These are phyloP conservation scores for Cyberlindnera japonica DNA, from an alignment of 805 yeast genomes.

Conservation along the genomic window DNA sequence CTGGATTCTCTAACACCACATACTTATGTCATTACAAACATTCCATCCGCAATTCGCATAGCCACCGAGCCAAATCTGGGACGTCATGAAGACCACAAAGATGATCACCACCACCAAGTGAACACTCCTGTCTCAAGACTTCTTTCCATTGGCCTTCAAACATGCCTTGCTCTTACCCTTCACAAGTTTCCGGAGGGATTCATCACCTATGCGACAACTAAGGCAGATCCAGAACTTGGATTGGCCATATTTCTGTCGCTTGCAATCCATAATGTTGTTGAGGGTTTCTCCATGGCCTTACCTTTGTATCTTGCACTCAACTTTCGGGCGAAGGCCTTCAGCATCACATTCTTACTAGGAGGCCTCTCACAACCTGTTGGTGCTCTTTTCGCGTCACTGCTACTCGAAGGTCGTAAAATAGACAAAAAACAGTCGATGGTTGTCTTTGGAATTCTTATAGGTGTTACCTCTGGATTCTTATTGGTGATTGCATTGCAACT, in stretches of 20 bases:
- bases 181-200: constrained; percentile 97
- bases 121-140: constrained; percentile 73
- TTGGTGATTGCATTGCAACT: constrained; percentile 79
- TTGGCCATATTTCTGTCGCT: constrained; percentile 78
- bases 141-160: constrained; percentile 86
- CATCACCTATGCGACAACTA: constrained; percentile 74
- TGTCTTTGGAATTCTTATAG: constrained; percentile 61
- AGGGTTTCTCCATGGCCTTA: constrained; percentile 90
- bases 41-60: constrained; percentile 17
- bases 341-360: constrained; percentile 66
- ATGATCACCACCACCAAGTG: constrained; percentile 75
- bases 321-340: constrained; percentile 57
- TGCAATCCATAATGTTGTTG: constrained; percentile 86
- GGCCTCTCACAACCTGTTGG: constrained; percentile 89
- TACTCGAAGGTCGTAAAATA: constrained; percentile 38
- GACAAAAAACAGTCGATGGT: constrained; percentile 32
- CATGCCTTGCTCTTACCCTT: constrained; percentile 78
- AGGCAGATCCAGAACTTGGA: constrained; percentile 67
- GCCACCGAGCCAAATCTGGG: constrained; percentile 25
- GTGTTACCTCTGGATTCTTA: constrained; percentile 80
- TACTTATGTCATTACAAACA: constrained; percentile 2
- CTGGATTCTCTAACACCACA: not conserved
- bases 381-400: constrained; percentile 63
- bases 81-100: constrained; percentile 30
- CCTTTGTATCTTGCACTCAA: constrained; percentile 80